A percentile compares a stretch with the other conserved stretches of the same genome.
phyloP scores from a whole-genome alignment of 169 alveolate species.

The Plasmodium malariae region DNA sequence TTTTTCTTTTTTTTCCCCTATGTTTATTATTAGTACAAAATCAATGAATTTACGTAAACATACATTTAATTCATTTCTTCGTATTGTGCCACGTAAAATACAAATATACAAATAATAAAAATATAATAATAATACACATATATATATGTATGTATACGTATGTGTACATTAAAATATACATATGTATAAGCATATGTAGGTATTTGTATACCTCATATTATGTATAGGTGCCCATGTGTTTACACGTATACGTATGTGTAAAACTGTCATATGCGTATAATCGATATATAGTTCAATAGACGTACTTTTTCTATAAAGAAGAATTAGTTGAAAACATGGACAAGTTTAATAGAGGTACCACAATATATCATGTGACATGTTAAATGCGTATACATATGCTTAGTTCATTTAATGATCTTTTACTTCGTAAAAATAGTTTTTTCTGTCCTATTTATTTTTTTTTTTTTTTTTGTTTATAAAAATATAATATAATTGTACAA shows the following conservation, averaged over 20 bases:
- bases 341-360: conserved; percentile 17
- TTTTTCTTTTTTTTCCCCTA: background rate
- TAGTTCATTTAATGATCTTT: background rate
- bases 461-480: too few relatives aligned
- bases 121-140: background rate
- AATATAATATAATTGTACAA: too few relatives aligned
- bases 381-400: background rate
- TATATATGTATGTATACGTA: background rate
- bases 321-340: conserved; percentile 34
- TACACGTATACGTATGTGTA: background rate
- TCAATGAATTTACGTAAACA: conserved; percentile 6
- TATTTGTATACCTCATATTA: background rate
- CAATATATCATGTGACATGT: background rate
- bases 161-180: background rate
- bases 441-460: background rate
- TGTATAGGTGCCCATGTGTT: background rate
- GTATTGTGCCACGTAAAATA: conserved; percentile 10
- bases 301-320: background rate
- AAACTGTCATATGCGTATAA: background rate
- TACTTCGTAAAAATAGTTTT: background rate
- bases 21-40: background rate
- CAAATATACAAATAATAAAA: background rate
- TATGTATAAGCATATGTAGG: background rate
- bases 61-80: background rate
- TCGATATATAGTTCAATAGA: background rate